These are phyloP conservation scores for Colletotrichum sp. DNA, from an alignment of 2,329 filamentous ascomycete genomes.

Conservation along the genomic window DNA sequence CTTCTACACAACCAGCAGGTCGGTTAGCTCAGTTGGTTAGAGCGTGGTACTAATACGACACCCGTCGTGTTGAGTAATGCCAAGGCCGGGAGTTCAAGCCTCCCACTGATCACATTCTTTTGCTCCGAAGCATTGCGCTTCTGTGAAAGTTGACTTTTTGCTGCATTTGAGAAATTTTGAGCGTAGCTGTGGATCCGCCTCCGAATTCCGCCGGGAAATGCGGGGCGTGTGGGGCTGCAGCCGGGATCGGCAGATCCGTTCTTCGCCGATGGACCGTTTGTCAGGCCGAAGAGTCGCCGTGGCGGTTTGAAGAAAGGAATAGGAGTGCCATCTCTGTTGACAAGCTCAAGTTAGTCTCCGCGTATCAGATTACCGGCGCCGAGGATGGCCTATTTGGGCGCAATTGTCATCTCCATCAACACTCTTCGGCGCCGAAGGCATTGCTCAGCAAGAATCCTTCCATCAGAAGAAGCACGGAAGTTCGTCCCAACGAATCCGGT, in stretches of 20 bases:
- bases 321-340: no score
- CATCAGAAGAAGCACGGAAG: neutral
- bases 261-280: neutral
- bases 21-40: conserved; percentile 23
- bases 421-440: neutral
- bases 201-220: neutral
- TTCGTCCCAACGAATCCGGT: neutral
- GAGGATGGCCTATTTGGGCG: neutral
- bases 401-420: neutral
- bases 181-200: neutral
- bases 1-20: neutral
- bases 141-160: neutral
- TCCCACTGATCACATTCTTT: conserved; percentile 14
- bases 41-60: conserved; percentile 22
- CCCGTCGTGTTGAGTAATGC: conserved; percentile 4
- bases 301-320: neutral
- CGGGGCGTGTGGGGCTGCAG: neutral
- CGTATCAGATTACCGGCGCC: neutral
- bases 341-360: no score
- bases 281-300: neutral
- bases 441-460: neutral
- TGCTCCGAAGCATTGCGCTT: neutral
- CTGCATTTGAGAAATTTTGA: neutral
- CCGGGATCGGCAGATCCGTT: neutral
- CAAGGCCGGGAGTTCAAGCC: conserved; percentile 22